Conservation (phyloP, 257 asterid genomes). For the Misopates orontium region DNA sequence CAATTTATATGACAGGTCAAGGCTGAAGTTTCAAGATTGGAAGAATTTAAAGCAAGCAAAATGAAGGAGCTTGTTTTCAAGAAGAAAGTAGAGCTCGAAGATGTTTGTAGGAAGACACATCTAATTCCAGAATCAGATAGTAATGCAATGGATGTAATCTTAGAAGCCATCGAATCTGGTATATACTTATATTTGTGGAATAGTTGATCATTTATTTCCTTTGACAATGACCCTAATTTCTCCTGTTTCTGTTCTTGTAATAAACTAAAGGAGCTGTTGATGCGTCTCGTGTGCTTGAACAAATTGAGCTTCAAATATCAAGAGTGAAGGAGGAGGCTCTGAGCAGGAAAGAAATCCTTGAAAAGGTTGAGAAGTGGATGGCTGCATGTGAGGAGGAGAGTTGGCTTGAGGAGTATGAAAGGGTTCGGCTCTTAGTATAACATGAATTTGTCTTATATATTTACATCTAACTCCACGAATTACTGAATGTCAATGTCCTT, state of each 20-base stretch:
- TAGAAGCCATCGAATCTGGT: constrained; percentile 95
- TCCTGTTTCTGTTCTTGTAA: constrained; percentile 20
- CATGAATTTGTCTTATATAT: not conserved
- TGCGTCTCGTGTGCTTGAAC: constrained; percentile 82
- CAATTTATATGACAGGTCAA: constrained; percentile 59
- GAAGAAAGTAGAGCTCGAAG: constrained; percentile 87
- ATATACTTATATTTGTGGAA: constrained; percentile 22
- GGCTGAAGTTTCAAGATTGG: constrained; percentile 84
- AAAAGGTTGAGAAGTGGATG: constrained; percentile 97
- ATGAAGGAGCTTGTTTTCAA: constrained; percentile 96
- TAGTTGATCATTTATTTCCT: constrained; percentile 14
- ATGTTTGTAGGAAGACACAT: constrained; percentile 80
- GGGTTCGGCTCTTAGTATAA: constrained; percentile 49
- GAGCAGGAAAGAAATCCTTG: constrained; percentile 88
- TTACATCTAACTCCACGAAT: constrained; percentile 18
- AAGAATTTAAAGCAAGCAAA: constrained; percentile 84
- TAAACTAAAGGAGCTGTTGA: constrained; percentile 67
- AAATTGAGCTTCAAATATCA: constrained; percentile 86
- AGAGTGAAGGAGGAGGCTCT: constrained; percentile 89
- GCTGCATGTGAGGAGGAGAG: constrained; percentile 94
- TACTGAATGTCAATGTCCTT: constrained; percentile 28
- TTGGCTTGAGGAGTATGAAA: constrained; percentile 98
- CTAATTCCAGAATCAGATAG: constrained; percentile 64
- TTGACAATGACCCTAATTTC: constrained; percentile 18
- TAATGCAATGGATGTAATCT: constrained; percentile 49